A percentile compares a stretch with the other conserved stretches of the same genome.
phyloP scores from a whole-genome alignment of 2,329 filamentous ascomycete species.

The Penicillium freii region DNA sequence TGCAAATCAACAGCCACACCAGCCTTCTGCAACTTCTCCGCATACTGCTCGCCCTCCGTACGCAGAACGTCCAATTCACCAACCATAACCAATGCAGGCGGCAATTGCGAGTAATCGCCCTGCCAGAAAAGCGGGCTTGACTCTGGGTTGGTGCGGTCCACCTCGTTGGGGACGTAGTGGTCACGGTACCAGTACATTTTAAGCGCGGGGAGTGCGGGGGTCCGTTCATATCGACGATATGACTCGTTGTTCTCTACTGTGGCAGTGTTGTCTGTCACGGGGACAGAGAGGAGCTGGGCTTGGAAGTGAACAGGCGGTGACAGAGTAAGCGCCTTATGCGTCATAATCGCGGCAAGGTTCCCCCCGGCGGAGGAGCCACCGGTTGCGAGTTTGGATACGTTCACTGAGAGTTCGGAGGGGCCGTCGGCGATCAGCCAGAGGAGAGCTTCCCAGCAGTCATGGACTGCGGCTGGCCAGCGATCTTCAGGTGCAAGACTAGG shows the following conservation, averaged over 20 bases:
- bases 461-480: constrained; percentile 56
- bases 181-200: constrained; percentile 63
- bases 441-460: constrained; percentile 57
- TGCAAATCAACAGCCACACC: constrained; percentile 52
- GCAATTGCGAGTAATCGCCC: constrained; percentile 51
- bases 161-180: constrained; percentile 54
- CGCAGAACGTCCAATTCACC: constrained; percentile 59
- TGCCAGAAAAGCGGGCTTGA: constrained; percentile 55
- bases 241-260: constrained; percentile 45
- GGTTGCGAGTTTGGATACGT: constrained; percentile 48
- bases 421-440: constrained; percentile 48
- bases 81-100: constrained; percentile 53
- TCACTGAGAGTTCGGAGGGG: constrained; percentile 39
- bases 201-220: constrained; percentile 52
- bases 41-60: constrained; percentile 55
- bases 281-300: constrained; percentile 56
- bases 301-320: constrained; percentile 42
- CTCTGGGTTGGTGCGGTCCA: constrained; percentile 51
- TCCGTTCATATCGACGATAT: constrained; percentile 53
- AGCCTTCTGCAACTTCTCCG: constrained; percentile 46
- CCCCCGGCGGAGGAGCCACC: constrained; percentile 54
- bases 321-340: constrained; percentile 48
- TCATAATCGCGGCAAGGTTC: constrained; percentile 54
- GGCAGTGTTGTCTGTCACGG: constrained; percentile 59
- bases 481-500: constrained; percentile 56